Evolutionary conservation across 805 yeast genomes (phyloP).

Genomic region (Candida tibetensis): DNA sequence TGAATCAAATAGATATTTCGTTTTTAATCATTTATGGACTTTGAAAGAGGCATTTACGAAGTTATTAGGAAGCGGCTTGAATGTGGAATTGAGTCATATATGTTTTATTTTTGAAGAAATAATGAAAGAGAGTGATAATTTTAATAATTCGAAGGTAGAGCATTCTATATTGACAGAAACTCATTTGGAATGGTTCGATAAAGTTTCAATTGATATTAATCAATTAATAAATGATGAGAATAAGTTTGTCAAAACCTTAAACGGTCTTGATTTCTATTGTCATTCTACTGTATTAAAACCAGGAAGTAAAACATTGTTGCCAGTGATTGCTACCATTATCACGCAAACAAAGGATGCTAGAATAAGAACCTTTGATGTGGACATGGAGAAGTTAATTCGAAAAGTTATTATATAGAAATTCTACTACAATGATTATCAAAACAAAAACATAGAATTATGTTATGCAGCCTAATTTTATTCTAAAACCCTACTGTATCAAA

Average conservation of each 20-base stretch:
- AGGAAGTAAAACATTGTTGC: conserved; percentile 2
- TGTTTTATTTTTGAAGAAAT: conserved; percentile 1
- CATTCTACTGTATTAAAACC: conserved; percentile 6
- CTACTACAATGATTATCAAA: not conserved
- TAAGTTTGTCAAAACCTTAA: conserved; percentile 3
- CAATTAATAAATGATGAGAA: conserved; percentile 1
- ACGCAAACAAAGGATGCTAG: conserved; percentile 1
- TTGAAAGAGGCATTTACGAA: conserved; percentile 76
- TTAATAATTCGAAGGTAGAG: not conserved
- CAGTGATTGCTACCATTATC: conserved; percentile 9
- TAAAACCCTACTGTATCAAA: conserved; percentile 5
- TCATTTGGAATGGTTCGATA: not conserved
- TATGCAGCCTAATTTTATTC: too few species aligned
- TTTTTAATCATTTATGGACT: conserved; percentile 70
- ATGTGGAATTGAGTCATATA: conserved; percentile 11
- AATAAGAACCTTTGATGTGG: conserved; percentile 2
- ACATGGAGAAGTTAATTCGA: conserved; percentile 2
- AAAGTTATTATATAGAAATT: not conserved
- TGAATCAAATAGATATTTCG: conserved; percentile 32
- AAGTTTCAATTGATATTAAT: conserved; percentile 4
- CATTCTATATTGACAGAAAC: not conserved
- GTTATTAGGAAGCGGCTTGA: conserved; percentile 58
- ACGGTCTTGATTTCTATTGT: conserved; percentile 4
- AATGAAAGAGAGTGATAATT: not conserved
- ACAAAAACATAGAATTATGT: too few species aligned